Base-by-base conservation (phyloP, 1,139 yeast genomes). In the Debaryomyces subglobosus region DNA sequence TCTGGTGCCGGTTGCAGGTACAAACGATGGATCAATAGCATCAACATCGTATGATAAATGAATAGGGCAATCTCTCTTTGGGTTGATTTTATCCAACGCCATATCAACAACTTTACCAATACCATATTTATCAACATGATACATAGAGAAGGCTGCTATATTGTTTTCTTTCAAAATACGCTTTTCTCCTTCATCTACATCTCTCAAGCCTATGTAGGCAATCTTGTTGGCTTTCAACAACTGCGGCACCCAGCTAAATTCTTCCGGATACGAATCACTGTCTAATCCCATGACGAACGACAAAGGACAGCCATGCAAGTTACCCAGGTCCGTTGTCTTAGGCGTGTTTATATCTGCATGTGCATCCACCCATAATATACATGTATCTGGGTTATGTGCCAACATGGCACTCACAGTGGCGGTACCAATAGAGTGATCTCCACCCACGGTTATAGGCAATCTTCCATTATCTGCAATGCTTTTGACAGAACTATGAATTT, bases 1-100 rank as follows among this genome's bases (percentile, higher is more conserved):
- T 49, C 98, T 92, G 1, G 99, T 94, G 49, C 99, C 99, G 1
- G 99, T 94, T 36, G 98, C 96, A 27, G 97, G 97, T 13, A 95
- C 97, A 63, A 78, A 90, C 54, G 84, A 78, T 44, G 99, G 99
- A 69, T 94, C 99, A 54, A 94, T 85, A 40, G 98, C 97, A 68
- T 94, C 99, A 44, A 94, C 97, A 64, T 94, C 99, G 66, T 92
- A 94, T 34, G 96, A 86, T 59, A 95, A 72, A 72, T 94, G 97
- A 55, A 94, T 79, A 37, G 99, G 98, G 40, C 74, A 68, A 46
- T 77, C 77, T 53, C 91, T 82, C 50, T 82, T 80, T 16, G 96
- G 96, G 68, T 89, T 87, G 56, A 94, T 77, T 45, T 80, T 79
- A 54, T 85, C 83, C 51, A 94, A 71, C 1, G 99, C 99, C 96